Base-by-base conservation (phyloP, 495 filamentous ascomycete species). In the Barbatosphaeria neglecta region DNA sequence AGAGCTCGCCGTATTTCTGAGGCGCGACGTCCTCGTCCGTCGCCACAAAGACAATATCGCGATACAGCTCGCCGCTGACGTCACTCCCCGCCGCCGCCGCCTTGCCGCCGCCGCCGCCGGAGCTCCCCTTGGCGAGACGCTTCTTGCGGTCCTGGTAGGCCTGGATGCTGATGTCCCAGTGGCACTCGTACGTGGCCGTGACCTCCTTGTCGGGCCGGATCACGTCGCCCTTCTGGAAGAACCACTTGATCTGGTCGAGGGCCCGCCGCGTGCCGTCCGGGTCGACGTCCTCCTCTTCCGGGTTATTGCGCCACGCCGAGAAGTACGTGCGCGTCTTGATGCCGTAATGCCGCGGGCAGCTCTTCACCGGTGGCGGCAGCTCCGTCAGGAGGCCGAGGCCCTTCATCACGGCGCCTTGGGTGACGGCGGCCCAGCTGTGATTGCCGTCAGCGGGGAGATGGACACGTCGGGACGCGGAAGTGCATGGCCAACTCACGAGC, bases 291-390 rank as follows among this genome's bases (percentile, higher is more conserved):
- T 39, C 37, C 11, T 50, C 51, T 5, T 11, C 22, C 0, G 19
- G 53, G 18, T 17, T 50, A 19, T 57, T 42, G 25, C 47, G 46
- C 43, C 48, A 54, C 0, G 51, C 24, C 2, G 48, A 51, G 37
- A 31, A 57, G 18, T 44, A 42, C 0, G 48, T 48, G n/a, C 45
- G 42, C 2, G 49, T 44, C 24, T 50, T 61, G 40, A 65, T 51
- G 24, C 60, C 62, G 43, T 60, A 65, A 49, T 62, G 48, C 15
- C 58, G 31, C 1, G 62, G 62, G 33, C 58, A 59, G 5, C 13
- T 19, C 9, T 24, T 46, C 20, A 61, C 56, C 3, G 53, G 16
- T 0, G 27, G 9, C 2, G 56, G 52, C 38, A 53, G 31, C 1
- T 49, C 45, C 1, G 54, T 60, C 33, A 60, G 56, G 19, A 63